Evolutionary conservation across 2,329 filamentous ascomycete species (phyloP).

Genomic region (Cadophora sp.): DNA sequence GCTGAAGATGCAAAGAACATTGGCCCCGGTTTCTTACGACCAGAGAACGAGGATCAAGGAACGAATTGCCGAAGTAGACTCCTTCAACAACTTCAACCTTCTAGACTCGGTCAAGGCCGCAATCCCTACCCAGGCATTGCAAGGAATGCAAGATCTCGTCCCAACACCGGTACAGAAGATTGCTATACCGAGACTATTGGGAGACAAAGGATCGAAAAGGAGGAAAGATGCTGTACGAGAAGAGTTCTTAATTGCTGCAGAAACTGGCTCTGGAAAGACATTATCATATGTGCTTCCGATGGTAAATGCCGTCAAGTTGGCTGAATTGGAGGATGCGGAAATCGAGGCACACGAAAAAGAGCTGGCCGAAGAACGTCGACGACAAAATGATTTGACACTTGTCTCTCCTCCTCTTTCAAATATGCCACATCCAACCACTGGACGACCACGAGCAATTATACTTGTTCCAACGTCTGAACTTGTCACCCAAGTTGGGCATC

Average conservation of each 20-base stretch:
- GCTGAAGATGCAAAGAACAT: slow-evolving; percentile 88
- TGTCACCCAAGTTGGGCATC: slow-evolving; percentile 81
- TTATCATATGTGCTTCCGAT: slow-evolving; percentile 88
- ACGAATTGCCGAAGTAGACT: slow-evolving; percentile 70
- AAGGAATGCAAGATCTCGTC: slow-evolving; percentile 74
- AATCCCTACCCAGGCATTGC: slow-evolving; percentile 75
- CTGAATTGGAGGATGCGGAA: slow-evolving; percentile 66
- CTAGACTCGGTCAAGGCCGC: slow-evolving; percentile 75
- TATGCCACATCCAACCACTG: slow-evolving; percentile 75
- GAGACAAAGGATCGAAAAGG: slow-evolving; percentile 50
- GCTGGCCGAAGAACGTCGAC: slow-evolving; percentile 60
- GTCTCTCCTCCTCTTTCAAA: slow-evolving; percentile 63
- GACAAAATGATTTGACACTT: slow-evolving; percentile 66
- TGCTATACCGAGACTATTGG: slow-evolving; percentile 82
- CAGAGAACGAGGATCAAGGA: slow-evolving; percentile 60
- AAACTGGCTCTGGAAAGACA: slow-evolving; percentile 97
- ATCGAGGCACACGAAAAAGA: slow-evolving; percentile 65
- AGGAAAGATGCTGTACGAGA: slow-evolving; percentile 46
- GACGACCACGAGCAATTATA: slow-evolving; percentile 82
- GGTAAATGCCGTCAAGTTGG: slow-evolving; percentile 83
- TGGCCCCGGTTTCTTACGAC: slow-evolving; percentile 79
- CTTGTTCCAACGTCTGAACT: slow-evolving; percentile 93
- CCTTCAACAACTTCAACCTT: slow-evolving; percentile 82
- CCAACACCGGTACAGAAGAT: slow-evolving; percentile 91
- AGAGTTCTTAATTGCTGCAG: slow-evolving; percentile 85